Evolutionary conservation across 2,329 filamentous ascomycete genomes (phyloP).

Genomic region (Pseudogymnoascus sp.): DNA sequence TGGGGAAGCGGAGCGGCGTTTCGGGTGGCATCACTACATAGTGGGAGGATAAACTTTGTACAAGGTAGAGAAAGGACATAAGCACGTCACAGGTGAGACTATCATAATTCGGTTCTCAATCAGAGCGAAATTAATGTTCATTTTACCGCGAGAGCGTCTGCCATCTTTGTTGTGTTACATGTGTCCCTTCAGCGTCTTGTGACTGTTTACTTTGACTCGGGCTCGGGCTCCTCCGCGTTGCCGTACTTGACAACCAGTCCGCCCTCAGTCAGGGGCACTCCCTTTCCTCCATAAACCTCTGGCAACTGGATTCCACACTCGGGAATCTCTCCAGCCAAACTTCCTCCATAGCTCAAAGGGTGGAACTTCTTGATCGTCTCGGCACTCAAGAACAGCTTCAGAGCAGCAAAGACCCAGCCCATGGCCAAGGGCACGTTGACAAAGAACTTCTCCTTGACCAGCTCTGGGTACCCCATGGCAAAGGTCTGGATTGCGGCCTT

Average conservation of each 20-base stretch:
- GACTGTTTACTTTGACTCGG: conserved; percentile 17
- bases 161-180: conserved; percentile 4
- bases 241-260: conserved; percentile 30
- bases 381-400: conserved; percentile 68
- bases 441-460: conserved; percentile 88
- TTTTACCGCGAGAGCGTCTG: not conserved
- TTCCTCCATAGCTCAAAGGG: conserved; percentile 66
- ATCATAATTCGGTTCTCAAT: not conserved
- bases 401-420: conserved; percentile 74
- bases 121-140: not conserved
- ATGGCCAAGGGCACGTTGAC: conserved; percentile 89
- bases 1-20: conserved; percentile 8
- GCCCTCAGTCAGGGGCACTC: conserved; percentile 35
- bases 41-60: conserved; percentile 4
- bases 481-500: conserved; percentile 79
- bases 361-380: conserved; percentile 76
- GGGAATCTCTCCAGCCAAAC: conserved; percentile 56
- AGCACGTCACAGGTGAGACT: conserved; percentile 1
- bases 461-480: conserved; percentile 78
- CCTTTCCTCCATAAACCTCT: conserved; percentile 72
- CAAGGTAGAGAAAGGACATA: not conserved
- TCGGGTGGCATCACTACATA: conserved; percentile 8
- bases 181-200: not conserved
- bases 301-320: conserved; percentile 61
- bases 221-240: conserved; percentile 17